Base-by-base conservation (phyloP, 352 stramenopile genomes). In the Phytophthora pseudosyringae region DNA sequence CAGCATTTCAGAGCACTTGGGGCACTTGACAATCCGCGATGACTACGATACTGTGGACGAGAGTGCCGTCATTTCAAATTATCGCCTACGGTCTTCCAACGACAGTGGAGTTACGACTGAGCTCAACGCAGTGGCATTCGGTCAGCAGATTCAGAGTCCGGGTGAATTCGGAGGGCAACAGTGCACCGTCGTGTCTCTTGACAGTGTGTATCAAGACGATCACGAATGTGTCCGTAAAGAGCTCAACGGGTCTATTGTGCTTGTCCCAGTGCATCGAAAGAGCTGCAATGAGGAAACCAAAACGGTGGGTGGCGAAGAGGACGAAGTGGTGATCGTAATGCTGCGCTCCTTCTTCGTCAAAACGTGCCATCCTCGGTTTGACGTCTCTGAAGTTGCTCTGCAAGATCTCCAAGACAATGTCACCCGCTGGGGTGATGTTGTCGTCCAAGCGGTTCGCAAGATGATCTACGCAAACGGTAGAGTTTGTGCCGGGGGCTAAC, bases 1-100 rank as follows among this genome's bases (percentile, higher is more conserved):
- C 47, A 58, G 29, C 15, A 68, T 80, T 8, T 77, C 72, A 0
- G 72, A 80, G 47, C 43, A 48, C 11, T 51, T 79, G 13, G 67
- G 63, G 0, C 62, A 79, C 9, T 61, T 78, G 1, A 80, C 61
- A 12, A 11, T 69, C 2, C 51, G 60, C 25, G 60, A 69, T 3
- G 60, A 69, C 46, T 69, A 69, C 16, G 61, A 69, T 21, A 25
- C 36, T 1, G 45, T 60, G 3, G 54, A 67, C 15, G 12, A 38
- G 0, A 28, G 5, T 21, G 5, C 36, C 1, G 57, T 52, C 12
- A 54, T 63, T n/a, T 54, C 21, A 3, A 56, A 64, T 33, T 56
- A 56, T 13, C 25, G 57, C 31, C 21, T 64, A n/a, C 3, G 10
- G 3, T 64, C 57, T 1, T 5, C 15, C 3, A 31, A 47, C 28